Evolutionary conservation across 31 red algal species (phyloP).

Genomic region (Asparagopsis taxiformis): DNA sequence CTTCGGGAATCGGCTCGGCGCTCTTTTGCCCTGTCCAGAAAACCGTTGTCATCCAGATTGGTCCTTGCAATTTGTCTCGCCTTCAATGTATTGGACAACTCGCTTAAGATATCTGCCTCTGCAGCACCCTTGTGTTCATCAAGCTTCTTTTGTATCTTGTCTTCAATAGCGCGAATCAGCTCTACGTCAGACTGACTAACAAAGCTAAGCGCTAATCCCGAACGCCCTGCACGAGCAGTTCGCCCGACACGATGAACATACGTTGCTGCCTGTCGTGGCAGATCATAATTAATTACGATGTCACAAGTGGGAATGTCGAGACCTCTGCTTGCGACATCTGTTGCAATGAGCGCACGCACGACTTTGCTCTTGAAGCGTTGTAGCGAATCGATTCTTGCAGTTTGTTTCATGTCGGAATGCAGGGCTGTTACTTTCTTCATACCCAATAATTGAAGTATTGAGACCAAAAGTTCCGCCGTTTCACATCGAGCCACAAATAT

Average conservation of each 20-base stretch:
- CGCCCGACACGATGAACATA: constrained; percentile 97
- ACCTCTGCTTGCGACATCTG: constrained; percentile 88
- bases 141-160: constrained; percentile 47
- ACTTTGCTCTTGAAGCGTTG: constrained; percentile 47
- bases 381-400: constrained; percentile 47
- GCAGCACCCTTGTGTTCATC: constrained; percentile 4
- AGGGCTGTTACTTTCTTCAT: constrained; percentile 67
- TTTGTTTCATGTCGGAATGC: constrained; percentile 78
- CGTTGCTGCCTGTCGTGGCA: constrained; percentile 50
- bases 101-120: constrained; percentile 33
- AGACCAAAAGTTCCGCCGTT: constrained; percentile 50
- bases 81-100: constrained; percentile 57
- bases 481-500: constrained; percentile 59
- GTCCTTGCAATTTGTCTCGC: constrained; percentile 56
- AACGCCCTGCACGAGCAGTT: constrained; percentile 83
- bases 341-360: constrained; percentile 75
- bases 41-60: constrained; percentile 50
- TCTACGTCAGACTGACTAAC: constrained; percentile 77
- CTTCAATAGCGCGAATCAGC: constrained; percentile 78
- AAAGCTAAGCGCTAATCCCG: constrained; percentile 74
- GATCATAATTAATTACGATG: constrained; percentile 89
- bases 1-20: constrained; percentile 8
- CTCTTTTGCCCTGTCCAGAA: constrained; percentile 24
- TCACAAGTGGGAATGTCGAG: constrained; percentile 81
- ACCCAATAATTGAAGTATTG: constrained; percentile 56